These are phyloP conservation scores for Gentiana macrophylla DNA, from an alignment of 257 asterid genomes.

Conservation along the genomic window DNA sequence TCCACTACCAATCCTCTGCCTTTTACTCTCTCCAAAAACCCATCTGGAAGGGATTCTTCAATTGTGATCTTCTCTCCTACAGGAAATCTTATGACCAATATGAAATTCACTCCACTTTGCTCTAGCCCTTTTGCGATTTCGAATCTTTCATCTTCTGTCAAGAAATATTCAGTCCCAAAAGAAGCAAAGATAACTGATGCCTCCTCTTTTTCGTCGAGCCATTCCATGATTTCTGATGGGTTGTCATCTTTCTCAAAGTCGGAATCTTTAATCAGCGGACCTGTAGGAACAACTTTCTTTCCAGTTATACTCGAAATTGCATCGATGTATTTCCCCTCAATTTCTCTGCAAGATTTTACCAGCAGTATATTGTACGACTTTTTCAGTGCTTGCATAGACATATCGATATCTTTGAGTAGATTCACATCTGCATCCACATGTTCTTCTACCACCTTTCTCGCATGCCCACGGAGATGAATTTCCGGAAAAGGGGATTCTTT, in stretches of 20 bases:
- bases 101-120: slow-evolving; percentile 36
- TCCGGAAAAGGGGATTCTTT: neutral
- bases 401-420: slow-evolving; percentile 9
- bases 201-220: slow-evolving; percentile 35
- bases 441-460: neutral
- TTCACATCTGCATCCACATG: slow-evolving; percentile 1
- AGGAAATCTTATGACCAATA: slow-evolving; percentile 49
- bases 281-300: slow-evolving; percentile 39
- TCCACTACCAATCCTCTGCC: slow-evolving; percentile 38
- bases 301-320: slow-evolving; percentile 11
- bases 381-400: slow-evolving; percentile 17
- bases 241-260: slow-evolving; percentile 5
- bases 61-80: slow-evolving; percentile 8
- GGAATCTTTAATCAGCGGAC: slow-evolving; percentile 31
- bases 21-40: slow-evolving; percentile 32
- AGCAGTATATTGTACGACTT: slow-evolving; percentile 29
- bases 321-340: slow-evolving; percentile 52
- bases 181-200: slow-evolving; percentile 43
- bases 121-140: slow-evolving; percentile 55
- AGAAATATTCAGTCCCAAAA: slow-evolving; percentile 53
- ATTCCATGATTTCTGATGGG: slow-evolving; percentile 19
- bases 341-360: slow-evolving; percentile 32
- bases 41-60: slow-evolving; percentile 27
- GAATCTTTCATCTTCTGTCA: slow-evolving; percentile 31
- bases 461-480: neutral